Evolutionary conservation across 2,329 filamentous ascomycete species (phyloP), one percentile per base, ranked within the genome.

Genomic region (Arthroderma uncinatum): DNA sequence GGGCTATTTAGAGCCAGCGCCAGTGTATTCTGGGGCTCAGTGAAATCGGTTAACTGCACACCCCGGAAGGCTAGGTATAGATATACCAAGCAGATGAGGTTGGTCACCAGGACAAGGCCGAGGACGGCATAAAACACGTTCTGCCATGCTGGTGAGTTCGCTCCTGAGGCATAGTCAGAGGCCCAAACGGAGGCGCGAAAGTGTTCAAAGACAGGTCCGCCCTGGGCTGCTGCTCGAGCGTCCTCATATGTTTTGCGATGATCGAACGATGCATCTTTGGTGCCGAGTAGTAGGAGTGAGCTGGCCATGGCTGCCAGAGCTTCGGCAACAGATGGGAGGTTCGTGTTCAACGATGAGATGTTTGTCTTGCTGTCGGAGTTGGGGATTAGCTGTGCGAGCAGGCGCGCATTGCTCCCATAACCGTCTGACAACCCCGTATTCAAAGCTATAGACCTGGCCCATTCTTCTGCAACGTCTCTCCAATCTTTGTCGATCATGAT

Each of bases 11-110:
- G 75, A 1, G 86, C 84, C 0, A 90, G 71, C 0, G 82, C 76
- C 64, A 91, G 90, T 1, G 90, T 72, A 65, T 90, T 90, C 56
- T 85, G 82, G 0, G 87, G 85, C 64, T 92, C 87, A 0, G 83
- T 87, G 65, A 86, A 90, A 71, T 92, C 88, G 0, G 85, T 90
- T 6, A 92, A 81, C 21, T 88, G 78, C 0, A 81, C 80, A 0
- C 74, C 73, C 4, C 73, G 66, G 61, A 78, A 65, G 55, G 81
- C 74, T 50, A 80, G 65, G 54, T 85, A 67, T 61, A 85, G 76
- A 70, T 89, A 89, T 1, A 73, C 64, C 0, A 89, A 72, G 57
- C 85, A 86, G 39, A 84, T 73, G 25, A 84, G 59, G 66, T 87
- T 90, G 63, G 86, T 81, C 23, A 80, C 61, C 64, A 89, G 87